Conservation (phyloP, 2,329 filamentous ascomycete genomes). For the Acrodontium crateriforme region DNA sequence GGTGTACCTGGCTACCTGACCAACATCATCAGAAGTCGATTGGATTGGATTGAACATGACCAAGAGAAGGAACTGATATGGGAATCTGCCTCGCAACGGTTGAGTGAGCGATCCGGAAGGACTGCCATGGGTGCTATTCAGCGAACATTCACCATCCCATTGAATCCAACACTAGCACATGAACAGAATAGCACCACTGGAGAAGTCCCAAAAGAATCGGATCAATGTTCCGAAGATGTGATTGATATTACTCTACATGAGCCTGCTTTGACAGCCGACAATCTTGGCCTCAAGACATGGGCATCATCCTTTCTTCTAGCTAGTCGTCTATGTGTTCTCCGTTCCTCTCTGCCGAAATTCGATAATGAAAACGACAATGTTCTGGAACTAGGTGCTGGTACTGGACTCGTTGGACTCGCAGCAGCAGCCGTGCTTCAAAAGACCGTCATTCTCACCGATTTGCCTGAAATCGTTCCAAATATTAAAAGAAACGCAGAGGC, state of each 20-base stretch:
- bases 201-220: neutral
- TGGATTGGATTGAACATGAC: slow-evolving; percentile 56
- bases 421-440: slow-evolving; percentile 59
- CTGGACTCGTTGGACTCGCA: slow-evolving; percentile 77
- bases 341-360: slow-evolving; percentile 5
- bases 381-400: slow-evolving; percentile 80
- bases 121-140: slow-evolving; percentile 51
- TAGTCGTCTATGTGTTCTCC: slow-evolving; percentile 43
- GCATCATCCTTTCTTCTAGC: slow-evolving; percentile 79
- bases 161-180: slow-evolving; percentile 5
- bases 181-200: slow-evolving; percentile 4
- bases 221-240: slow-evolving; percentile 21
- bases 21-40: slow-evolving; percentile 50
- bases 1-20: slow-evolving; percentile 53
- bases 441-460: slow-evolving; percentile 62
- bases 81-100: slow-evolving; percentile 62
- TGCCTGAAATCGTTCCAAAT: slow-evolving; percentile 73
- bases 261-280: slow-evolving; percentile 75
- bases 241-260: slow-evolving; percentile 64
- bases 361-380: slow-evolving; percentile 18
- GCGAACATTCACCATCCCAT: slow-evolving; percentile 43
- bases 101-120: slow-evolving; percentile 77
- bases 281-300: slow-evolving; percentile 90
- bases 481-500: slow-evolving; percentile 56
- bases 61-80: slow-evolving; percentile 56